phyloP scores from a whole-genome alignment of 345 rosid genomes.

The Dipteronia sinensis region DNA sequence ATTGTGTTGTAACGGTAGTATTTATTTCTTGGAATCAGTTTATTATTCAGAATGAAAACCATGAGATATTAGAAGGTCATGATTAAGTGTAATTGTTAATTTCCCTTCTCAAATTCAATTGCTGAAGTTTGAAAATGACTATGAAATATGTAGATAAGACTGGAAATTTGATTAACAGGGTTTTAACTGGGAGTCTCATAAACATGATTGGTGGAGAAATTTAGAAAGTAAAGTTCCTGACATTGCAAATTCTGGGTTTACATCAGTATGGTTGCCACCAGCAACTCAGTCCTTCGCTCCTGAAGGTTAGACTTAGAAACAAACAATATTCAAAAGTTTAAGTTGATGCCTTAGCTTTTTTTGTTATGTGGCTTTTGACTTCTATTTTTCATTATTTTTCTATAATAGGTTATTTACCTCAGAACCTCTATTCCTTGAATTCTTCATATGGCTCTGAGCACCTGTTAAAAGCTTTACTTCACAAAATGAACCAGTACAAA shows the following conservation, averaged over 20 bases:
- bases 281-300: slow-evolving; percentile 72
- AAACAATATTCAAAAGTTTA: not conserved
- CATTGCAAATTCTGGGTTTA: slow-evolving; percentile 84
- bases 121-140: not conserved
- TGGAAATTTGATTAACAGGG: slow-evolving; percentile 49
- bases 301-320: slow-evolving; percentile 61
- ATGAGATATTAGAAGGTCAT: not conserved
- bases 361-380: not conserved
- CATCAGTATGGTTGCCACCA: slow-evolving; percentile 90
- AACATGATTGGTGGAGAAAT: slow-evolving; percentile 88
- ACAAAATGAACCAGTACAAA: slow-evolving; percentile 70
- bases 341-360: not conserved
- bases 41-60: not conserved
- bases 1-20: slow-evolving; percentile 9
- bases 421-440: slow-evolving; percentile 73
- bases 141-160: slow-evolving; percentile 15
- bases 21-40: not conserved
- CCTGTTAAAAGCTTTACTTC: slow-evolving; percentile 59
- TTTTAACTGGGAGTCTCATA: slow-evolving; percentile 94
- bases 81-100: not conserved
- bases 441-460: slow-evolving; percentile 87
- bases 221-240: slow-evolving; percentile 69
- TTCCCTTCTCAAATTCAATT: slow-evolving; percentile 13
- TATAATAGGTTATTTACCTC: slow-evolving; percentile 82
- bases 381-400: not conserved